Percentiles rank a stretch among this genome's conserved stretches.
Conservation (phyloP, 164 flowering plant species). For the Vitis rupestris region DNA sequence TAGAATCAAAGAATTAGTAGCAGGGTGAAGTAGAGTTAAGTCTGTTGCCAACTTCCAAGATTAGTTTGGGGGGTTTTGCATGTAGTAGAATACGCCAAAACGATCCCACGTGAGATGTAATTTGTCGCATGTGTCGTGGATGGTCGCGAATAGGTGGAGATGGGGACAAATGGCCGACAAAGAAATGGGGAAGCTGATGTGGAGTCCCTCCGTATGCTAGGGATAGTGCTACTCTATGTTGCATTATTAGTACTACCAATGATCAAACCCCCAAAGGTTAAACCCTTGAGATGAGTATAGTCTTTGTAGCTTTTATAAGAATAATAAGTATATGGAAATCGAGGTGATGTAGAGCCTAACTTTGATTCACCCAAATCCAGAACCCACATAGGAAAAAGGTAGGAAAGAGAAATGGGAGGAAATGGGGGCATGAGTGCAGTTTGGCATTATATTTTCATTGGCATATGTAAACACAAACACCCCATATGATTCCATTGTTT, state of each 20-base stretch:
- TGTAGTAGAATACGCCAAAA: too few relatives aligned
- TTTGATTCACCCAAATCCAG: neutral
- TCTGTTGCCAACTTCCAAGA: too few relatives aligned
- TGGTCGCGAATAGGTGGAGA: conserved; percentile 7
- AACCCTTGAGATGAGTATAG: conserved; percentile 15
- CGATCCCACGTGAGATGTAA: too few relatives aligned
- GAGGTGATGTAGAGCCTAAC: conserved; percentile 10
- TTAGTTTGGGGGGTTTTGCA: too few relatives aligned
- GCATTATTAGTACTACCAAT: conserved; percentile 11
- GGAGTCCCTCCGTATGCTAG: conserved; percentile 16
- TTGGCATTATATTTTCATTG: conserved; percentile 14
- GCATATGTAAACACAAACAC: conserved; percentile 11
- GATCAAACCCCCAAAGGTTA: conserved; percentile 27
- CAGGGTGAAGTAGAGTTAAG: too few relatives aligned
- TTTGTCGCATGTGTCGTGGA: conserved; percentile 8
- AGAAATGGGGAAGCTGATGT: conserved; percentile 24
- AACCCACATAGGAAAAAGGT: conserved; percentile 10
- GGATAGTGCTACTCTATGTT: conserved; percentile 16
- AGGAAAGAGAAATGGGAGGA: neutral
- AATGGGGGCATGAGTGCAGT: conserved; percentile 15
- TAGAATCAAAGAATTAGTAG: too few relatives aligned
- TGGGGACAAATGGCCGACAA: conserved; percentile 37
- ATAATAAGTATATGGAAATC: neutral
- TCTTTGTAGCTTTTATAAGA: conserved; percentile 4
- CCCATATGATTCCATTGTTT: conserved; percentile 13